Percentiles rank a stretch among this genome's conserved stretches.
Conservation (phyloP, 768 basidiomycete species). For the Sarcomyxa edulis region DNA sequence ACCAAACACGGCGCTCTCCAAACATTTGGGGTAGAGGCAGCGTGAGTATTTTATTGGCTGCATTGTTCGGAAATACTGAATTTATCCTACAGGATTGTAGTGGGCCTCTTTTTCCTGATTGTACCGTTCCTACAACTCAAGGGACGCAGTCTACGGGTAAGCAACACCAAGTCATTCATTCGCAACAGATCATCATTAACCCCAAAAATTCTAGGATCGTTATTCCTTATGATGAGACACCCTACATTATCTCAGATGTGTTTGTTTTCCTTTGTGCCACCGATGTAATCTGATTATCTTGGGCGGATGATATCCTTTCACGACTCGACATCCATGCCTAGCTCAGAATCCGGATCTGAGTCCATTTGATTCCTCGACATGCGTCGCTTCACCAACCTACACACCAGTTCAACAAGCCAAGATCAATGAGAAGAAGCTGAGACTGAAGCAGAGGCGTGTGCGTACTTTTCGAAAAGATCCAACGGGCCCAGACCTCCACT, state of each 20-base stretch:
- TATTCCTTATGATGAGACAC: no score
- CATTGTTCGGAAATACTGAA: neutral
- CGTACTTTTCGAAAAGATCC: conserved; percentile 7
- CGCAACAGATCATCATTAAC: neutral
- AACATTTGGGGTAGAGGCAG: conserved; percentile 51
- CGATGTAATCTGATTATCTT: no score
- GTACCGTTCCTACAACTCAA: conserved; percentile 48
- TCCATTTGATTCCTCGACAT: neutral
- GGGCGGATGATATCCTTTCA: no score
- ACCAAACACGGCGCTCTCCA: conserved; percentile 44
- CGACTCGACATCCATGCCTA: conserved; percentile 4
- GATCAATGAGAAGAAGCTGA: neutral
- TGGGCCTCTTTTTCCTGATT: conserved; percentile 43
- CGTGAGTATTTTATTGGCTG: conserved; percentile 24
- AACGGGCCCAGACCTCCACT: neutral
- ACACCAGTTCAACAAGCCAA: neutral
- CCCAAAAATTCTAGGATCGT: conserved; percentile 5
- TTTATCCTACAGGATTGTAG: conserved; percentile 34
- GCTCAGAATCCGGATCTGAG: no score
- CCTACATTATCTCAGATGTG: no score
- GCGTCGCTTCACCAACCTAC: conserved; percentile 1
- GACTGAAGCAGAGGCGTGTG: no score
- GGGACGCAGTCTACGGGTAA: conserved; percentile 40
- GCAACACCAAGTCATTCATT: conserved; percentile 12
- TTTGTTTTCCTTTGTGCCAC: no score